Base-by-base conservation (phyloP, 352 stramenopile species). In the Pilasporangium apinafurcum region DNA sequence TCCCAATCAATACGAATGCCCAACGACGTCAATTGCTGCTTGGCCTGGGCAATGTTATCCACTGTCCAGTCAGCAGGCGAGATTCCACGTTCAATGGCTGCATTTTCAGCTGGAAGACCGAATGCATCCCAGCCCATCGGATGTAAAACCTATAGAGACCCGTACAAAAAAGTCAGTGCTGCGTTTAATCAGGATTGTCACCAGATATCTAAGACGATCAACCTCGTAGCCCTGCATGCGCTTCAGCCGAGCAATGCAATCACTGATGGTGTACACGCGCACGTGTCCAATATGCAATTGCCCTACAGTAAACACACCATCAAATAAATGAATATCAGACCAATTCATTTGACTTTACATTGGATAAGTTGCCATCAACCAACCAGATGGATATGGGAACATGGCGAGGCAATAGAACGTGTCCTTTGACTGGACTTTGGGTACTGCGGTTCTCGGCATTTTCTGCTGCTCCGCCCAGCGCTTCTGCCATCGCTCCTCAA, bases 61-160 rank as follows among this genome's bases (percentile, higher is more conserved):
- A 79, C 62, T 0, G 97, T 99, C 67, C 95, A 99, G 30, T 95
- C 85, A 5, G 83, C 88, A 16, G 97, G 97, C 52, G 96, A 95
- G 35, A 98, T 86, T 17, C 95, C 95, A 27, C 95, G 97, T 45
- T 99, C 88, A 54, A 99, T 98, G 24, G 97, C 97, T 41, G 97
- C 97, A 66, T 99, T 98, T 73, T 99, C 97, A 3, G 97, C 97
- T 0, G 97, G 97, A n/a, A 99, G 70, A 5, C 97, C 97, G 72
- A 99, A 99, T 14, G 95, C 96, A 68, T 99, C 97, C 96, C 96
- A 99, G 25, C 97, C 97, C 76, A 99, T 99, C 0, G 97, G 97
- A 60, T 99, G 96, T 30, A 99, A 61, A 37, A 99, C 83, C 73
- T 83, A 52, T 35, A 38, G 7, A 8, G 27, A 27, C 2, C 13